These are phyloP conservation scores for Lycium barbarum DNA, from an alignment of 257 asterid genomes.

Conservation along the genomic window DNA sequence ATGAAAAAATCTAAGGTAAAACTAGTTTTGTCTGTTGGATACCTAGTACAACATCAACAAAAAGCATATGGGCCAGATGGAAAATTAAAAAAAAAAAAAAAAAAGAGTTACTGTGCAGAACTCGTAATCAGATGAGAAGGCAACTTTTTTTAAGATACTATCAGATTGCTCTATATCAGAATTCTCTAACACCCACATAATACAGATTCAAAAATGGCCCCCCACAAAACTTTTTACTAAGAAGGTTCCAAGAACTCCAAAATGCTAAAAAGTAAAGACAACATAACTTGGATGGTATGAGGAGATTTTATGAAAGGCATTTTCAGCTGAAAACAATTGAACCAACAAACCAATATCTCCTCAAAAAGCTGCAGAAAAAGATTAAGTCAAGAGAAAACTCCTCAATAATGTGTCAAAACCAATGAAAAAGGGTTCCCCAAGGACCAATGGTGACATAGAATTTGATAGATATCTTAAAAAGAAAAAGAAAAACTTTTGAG, in stretches of 20 bases:
- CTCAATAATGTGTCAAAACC: slow-evolving; percentile 24
- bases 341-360: slow-evolving; percentile 22
- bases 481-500: not conserved
- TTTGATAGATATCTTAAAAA: not conserved
- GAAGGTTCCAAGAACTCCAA: slow-evolving; percentile 6
- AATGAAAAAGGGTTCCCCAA: slow-evolving; percentile 26
- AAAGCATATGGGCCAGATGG: slow-evolving; percentile 4
- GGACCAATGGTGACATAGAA: slow-evolving; percentile 29
- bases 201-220: not conserved
- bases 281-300: too few relatives aligned
- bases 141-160: not conserved
- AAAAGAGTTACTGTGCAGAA: not conserved
- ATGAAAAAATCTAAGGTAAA: not conserved
- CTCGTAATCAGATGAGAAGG: not conserved
- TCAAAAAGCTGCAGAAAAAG: slow-evolving; percentile 13
- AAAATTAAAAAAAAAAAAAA: not conserved
- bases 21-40: slow-evolving; percentile 19
- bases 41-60: slow-evolving; percentile 22
- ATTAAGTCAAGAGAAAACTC: not conserved
- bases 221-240: not conserved
- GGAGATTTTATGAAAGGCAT: not conserved
- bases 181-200: slow-evolving; percentile 28
- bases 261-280: slow-evolving; percentile 4
- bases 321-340: slow-evolving; percentile 33
- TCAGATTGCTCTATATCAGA: not conserved